These are phyloP conservation scores for Yamadazyma triangularis DNA, from an alignment of 1,139 yeast genomes.

Conservation along the genomic window DNA sequence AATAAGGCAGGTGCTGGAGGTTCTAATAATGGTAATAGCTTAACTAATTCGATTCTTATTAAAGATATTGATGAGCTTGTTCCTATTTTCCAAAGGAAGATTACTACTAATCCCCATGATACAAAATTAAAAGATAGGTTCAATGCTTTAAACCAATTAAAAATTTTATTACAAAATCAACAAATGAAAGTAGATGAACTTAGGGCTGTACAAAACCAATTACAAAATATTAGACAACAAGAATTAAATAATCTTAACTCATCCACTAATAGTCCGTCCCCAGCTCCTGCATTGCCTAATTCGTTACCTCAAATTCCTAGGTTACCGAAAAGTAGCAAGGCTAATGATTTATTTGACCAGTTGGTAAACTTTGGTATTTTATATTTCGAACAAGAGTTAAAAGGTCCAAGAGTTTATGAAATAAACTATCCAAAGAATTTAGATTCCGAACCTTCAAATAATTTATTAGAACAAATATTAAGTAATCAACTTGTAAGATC, in stretches of 20 bases:
- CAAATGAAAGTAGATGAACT: slow-evolving; percentile 40
- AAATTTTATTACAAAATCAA: slow-evolving; percentile 31
- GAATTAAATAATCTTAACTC: slow-evolving; percentile 16
- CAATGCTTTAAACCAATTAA: slow-evolving; percentile 43
- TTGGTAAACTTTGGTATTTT: slow-evolving; percentile 37
- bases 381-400: slow-evolving; percentile 37
- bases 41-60: slow-evolving; percentile 29
- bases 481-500: slow-evolving; percentile 20
- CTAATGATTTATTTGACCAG: slow-evolving; percentile 26
- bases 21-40: slow-evolving; percentile 4
- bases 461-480: slow-evolving; percentile 32
- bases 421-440: slow-evolving; percentile 31
- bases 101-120: slow-evolving; percentile 28
- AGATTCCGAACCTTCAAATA: slow-evolving; percentile 13
- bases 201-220: slow-evolving; percentile 33
- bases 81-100: slow-evolving; percentile 31
- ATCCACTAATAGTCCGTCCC: slow-evolving; percentile 4
- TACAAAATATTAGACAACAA: slow-evolving; percentile 33
- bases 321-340: slow-evolving; percentile 7
- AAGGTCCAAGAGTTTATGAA: slow-evolving; percentile 34
- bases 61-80: slow-evolving; percentile 42
- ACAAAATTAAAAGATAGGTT: slow-evolving; percentile 30
- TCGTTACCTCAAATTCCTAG: slow-evolving; percentile 12
- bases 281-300: slow-evolving; percentile 9
- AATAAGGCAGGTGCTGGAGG: slow-evolving; percentile 25